phyloP scores from a whole-genome alignment of 2,329 filamentous ascomycete genomes.

The Pseudopithomyces maydicus region DNA sequence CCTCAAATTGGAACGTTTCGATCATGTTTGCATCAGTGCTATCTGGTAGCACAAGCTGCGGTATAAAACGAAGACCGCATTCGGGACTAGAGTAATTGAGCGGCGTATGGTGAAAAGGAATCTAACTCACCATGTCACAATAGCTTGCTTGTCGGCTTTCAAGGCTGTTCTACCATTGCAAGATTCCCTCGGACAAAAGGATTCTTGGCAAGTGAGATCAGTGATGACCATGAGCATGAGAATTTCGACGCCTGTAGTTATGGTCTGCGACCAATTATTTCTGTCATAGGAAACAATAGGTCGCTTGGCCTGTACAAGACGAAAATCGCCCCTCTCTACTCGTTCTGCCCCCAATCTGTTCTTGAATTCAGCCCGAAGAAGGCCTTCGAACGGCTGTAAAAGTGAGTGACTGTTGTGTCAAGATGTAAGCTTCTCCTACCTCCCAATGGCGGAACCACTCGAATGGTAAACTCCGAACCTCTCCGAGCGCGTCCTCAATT shows the following conservation, averaged over 20 bases:
- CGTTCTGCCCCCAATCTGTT: neutral
- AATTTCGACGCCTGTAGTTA: neutral
- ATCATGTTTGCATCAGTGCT: neutral
- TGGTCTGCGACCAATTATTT: neutral
- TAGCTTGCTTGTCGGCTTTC: neutral
- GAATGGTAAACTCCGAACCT: conserved; percentile 1
- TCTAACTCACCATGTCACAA: too few relatives aligned
- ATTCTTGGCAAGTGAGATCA: neutral
- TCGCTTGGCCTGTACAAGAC: conserved; percentile 2
- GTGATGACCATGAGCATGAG: neutral
- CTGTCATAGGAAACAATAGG: neutral
- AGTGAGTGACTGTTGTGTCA: neutral
- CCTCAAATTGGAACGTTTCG: neutral
- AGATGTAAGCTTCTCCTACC: neutral
- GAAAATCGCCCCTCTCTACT: neutral
- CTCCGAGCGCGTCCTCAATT: neutral
- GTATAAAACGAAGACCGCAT: neutral
- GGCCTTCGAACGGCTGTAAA: neutral
- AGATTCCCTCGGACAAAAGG: neutral
- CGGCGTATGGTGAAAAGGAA: too few relatives aligned
- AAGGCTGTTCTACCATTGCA: neutral
- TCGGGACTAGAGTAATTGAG: neutral
- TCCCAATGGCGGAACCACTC: conserved; percentile 7
- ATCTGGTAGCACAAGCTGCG: neutral
- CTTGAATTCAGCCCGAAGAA: neutral